These are phyloP conservation scores for Adansonia gregorii DNA, from an alignment of 441 rosid species.

Conservation along the genomic window DNA sequence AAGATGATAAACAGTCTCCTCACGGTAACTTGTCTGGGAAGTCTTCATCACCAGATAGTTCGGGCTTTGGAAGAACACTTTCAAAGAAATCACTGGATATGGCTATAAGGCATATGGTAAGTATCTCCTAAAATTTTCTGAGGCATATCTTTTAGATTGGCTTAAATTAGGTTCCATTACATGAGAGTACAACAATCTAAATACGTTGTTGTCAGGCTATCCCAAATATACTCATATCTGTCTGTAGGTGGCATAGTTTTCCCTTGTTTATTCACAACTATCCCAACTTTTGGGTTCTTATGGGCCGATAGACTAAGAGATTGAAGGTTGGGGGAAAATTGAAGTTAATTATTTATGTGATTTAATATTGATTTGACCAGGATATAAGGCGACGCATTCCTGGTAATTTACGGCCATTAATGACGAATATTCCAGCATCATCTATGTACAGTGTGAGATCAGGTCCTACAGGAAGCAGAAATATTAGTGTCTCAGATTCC, in stretches of 20 bases:
- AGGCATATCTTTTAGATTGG: not conserved
- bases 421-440: constrained; percentile 96
- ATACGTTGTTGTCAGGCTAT: not conserved
- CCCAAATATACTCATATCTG: not conserved
- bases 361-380: constrained; percentile 47
- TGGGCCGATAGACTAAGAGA: not conserved
- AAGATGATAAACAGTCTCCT: constrained; percentile 80
- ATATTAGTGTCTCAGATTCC: constrained; percentile 76
- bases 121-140: constrained; percentile 25
- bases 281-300: not conserved
- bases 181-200: not conserved
- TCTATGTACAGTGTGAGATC: constrained; percentile 98
- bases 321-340: not conserved
- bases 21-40: constrained; percentile 71
- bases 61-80: constrained; percentile 89
- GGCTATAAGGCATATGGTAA: constrained; percentile 98
- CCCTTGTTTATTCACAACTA: not conserved
- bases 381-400: constrained; percentile 92
- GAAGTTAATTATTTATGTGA: not conserved
- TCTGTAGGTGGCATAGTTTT: not conserved
- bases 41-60: constrained; percentile 88
- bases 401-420: constrained; percentile 81
- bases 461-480: constrained; percentile 69
- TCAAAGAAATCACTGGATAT: constrained; percentile 97
- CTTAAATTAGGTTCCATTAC: not conserved